Percentiles rank a stretch among this genome's conserved stretches.
Evolutionary conservation across 352 stramenopile genomes (phyloP).

Genomic region (Pythium oligandrum): DNA sequence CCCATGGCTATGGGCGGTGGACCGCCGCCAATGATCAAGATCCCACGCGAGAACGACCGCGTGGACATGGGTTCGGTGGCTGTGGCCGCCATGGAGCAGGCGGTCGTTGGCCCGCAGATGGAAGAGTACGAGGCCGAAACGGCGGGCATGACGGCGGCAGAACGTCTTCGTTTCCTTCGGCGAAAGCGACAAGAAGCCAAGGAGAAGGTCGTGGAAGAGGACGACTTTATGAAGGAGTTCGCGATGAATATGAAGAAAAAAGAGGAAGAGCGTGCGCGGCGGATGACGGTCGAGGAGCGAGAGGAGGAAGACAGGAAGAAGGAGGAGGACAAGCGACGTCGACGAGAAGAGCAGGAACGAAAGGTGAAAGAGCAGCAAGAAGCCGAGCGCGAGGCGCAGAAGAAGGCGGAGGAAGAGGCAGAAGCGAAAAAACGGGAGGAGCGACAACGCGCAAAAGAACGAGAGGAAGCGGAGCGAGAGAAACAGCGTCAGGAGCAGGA

Average conservation of each 20-base stretch:
- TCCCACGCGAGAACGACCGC: slow-evolving; percentile 2
- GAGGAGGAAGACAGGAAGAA: slow-evolving; percentile 5
- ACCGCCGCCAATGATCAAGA: slow-evolving; percentile 16
- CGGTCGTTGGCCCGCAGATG: not conserved
- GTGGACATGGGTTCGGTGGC: not conserved
- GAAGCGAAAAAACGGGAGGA: slow-evolving; percentile 27
- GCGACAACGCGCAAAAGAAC: not conserved
- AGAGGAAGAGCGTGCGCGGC: slow-evolving; percentile 17
- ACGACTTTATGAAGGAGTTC: slow-evolving; percentile 70
- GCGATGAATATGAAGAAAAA: slow-evolving; percentile 74
- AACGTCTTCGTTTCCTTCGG: slow-evolving; percentile 55
- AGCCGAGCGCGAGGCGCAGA: slow-evolving; percentile 1
- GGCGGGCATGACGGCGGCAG: slow-evolving; percentile 49
- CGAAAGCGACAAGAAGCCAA: slow-evolving; percentile 54
- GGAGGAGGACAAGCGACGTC: slow-evolving; percentile 1
- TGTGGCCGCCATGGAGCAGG: not conserved
- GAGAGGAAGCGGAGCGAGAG: slow-evolving; percentile 16
- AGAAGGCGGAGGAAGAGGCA: slow-evolving; percentile 2
- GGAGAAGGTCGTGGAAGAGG: slow-evolving; percentile 33
- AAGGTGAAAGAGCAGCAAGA: slow-evolving; percentile 4
- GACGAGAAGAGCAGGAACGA: slow-evolving; percentile 4
- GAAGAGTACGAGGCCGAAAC: slow-evolving; percentile 53
- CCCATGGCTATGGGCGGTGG: slow-evolving; percentile 9
- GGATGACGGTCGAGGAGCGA: slow-evolving; percentile 12
- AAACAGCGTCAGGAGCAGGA: slow-evolving; percentile 26